A percentile compares a stretch with the other conserved stretches of the same genome.
These are phyloP conservation scores for Nidula niveotomentosa DNA, from an alignment of 1,284 basidiomycete species.

Conservation along the genomic window DNA sequence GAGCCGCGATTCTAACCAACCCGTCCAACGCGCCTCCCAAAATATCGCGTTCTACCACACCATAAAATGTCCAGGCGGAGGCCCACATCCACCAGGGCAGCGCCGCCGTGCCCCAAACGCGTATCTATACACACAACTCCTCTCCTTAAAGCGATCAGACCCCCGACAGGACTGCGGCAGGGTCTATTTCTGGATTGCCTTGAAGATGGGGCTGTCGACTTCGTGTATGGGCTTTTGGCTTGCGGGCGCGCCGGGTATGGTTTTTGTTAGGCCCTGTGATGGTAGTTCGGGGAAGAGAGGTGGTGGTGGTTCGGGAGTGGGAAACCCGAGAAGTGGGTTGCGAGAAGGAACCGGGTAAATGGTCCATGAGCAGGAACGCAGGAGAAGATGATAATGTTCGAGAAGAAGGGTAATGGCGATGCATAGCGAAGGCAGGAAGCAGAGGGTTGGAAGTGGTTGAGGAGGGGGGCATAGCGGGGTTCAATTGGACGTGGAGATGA, in stretches of 20 bases:
- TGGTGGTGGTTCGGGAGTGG: not conserved
- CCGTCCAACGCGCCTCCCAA: no score
- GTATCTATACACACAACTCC: no score
- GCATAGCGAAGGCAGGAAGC: not conserved
- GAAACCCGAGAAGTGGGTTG: not conserved
- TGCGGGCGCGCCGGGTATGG: conserved; percentile 88
- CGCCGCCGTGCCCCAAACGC: no score
- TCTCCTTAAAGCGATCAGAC: no score
- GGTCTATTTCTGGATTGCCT: conserved; percentile 60
- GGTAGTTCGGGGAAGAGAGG: not conserved
- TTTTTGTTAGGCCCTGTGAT: conserved; percentile 84
- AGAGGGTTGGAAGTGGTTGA: not conserved
- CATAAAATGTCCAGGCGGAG: no score
- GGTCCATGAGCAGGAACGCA: no score
- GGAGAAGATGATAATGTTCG: no score
- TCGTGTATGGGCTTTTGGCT: conserved; percentile 91
- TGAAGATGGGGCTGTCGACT: conserved; percentile 83
- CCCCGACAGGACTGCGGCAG: no score
- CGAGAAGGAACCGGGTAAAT: not conserved
- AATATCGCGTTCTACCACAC: no score
- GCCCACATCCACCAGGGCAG: no score
- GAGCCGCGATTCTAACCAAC: no score
- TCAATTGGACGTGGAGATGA: not conserved
- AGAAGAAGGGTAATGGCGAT: no score
- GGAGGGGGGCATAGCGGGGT: not conserved